Base-by-base conservation (phyloP, 257 asterid species). In the Solanum bulbocastanum region DNA sequence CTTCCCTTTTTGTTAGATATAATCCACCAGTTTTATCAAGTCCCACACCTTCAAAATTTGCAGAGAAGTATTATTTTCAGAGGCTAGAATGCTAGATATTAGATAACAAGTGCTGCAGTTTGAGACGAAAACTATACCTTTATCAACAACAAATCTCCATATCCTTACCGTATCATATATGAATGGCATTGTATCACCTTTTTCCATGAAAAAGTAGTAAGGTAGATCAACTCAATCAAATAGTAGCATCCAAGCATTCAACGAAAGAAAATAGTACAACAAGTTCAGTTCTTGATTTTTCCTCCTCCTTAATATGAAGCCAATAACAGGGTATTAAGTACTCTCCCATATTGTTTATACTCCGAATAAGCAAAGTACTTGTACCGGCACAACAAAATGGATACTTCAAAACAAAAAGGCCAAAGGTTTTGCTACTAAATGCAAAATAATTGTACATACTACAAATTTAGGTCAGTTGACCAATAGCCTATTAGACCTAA, bases 171-270 rank as follows among this genome's bases (percentile, higher is more conserved):
- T 94, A 89, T 97, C 98, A 90, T 87, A 96, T 86, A 97, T 93
- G 91, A 96, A 97, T 10, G 99, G 98, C 99, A 96, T 96, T 0
- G 98, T 93, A 84, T 96, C 93, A 25, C 98, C 99, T 52, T 90
- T 92, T 89, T 93, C 92, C 98, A 56, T 39, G 83, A 87, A 36
- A 86, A 10, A 76, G 76, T 22, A 68, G 65, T n/a, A 36, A 13
- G 13, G 44, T 22, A 25, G 25, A 23, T 44, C 14, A 84, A 52
- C 52, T 37, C 25, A 68, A 69, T 46, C 20, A 49, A 40, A 13
- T 78, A 25, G 12, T 42, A 40, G 37, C 37, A 78, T 76, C 42
- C 36, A 32, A 76, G 58, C 36, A 79, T 42, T 78, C 4, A 33
- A 78, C 12, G 1, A 42, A 78, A 25, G 39, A 78, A 76, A 78